Conservation (phyloP, 2,329 filamentous ascomycete genomes). For the Aureobasidium vineae region DNA sequence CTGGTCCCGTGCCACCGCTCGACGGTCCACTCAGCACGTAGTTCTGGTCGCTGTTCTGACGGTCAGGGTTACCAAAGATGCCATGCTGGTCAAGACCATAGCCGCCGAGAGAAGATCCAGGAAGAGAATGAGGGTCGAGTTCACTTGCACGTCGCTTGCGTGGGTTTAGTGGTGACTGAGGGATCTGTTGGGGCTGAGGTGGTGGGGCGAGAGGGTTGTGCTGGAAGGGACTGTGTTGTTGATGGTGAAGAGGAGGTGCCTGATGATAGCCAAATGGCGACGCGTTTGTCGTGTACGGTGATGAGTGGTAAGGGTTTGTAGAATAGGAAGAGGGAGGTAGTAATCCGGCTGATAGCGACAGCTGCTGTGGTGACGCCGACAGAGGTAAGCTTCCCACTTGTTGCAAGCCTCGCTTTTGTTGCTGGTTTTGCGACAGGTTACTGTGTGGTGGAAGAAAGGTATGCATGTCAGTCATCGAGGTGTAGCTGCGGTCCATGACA, state of each 20-base stretch:
- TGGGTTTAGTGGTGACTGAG: slow-evolving; percentile 38
- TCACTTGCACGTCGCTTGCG: slow-evolving; percentile 42
- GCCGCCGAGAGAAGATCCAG: slow-evolving; percentile 36
- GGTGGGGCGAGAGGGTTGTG: slow-evolving; percentile 45
- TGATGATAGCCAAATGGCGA: slow-evolving; percentile 32
- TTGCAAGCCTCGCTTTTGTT: slow-evolving; percentile 25
- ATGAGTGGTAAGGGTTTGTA: slow-evolving; percentile 30
- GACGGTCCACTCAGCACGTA: slow-evolving; percentile 18
- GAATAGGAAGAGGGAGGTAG: slow-evolving; percentile 25
- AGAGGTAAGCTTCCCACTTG: slow-evolving; percentile 18
- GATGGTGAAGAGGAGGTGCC: slow-evolving; percentile 29
- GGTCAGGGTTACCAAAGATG: slow-evolving; percentile 32
- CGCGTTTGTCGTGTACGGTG: slow-evolving; percentile 44
- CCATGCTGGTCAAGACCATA: slow-evolving; percentile 32
- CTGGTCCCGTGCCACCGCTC: background rate
- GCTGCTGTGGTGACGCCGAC: slow-evolving; percentile 21
- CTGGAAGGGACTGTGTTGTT: slow-evolving; percentile 41
- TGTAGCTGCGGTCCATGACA: slow-evolving; percentile 1
- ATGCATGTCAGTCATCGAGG: slow-evolving; percentile 13
- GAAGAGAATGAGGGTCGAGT: slow-evolving; percentile 33
- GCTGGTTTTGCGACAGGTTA: slow-evolving; percentile 23
- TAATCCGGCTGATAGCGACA: slow-evolving; percentile 18
- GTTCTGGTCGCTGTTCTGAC: slow-evolving; percentile 3
- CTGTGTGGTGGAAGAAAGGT: slow-evolving; percentile 6
- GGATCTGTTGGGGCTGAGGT: slow-evolving; percentile 32